Conservation (phyloP, 2,329 filamentous ascomycete species). For the Acrocalymma vagum region DNA sequence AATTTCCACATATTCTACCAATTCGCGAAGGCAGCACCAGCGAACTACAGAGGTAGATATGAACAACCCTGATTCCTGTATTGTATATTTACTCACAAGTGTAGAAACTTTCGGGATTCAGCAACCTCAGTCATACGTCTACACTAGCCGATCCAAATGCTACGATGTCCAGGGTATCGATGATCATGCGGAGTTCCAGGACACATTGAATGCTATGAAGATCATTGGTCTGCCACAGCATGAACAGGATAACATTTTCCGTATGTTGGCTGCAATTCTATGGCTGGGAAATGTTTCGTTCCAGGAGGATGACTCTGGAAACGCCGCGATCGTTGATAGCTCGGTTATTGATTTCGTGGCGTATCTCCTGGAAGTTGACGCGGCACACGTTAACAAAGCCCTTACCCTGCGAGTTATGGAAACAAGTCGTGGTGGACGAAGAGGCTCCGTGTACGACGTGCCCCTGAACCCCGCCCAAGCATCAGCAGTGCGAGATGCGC, state of each 20-base stretch:
- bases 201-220: conserved; percentile 93
- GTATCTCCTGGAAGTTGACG: conserved; percentile 88
- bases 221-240: conserved; percentile 86
- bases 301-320: conserved; percentile 85
- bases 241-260: conserved; percentile 96
- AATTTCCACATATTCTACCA: conserved; percentile 99
- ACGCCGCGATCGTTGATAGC: conserved; percentile 85
- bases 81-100: conserved; percentile 18
- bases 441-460: conserved; percentile 74
- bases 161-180: conserved; percentile 94
- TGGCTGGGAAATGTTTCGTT: conserved; percentile 97
- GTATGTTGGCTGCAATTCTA: conserved; percentile 88
- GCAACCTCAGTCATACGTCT: conserved; percentile 89
- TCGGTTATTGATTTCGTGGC: conserved; percentile 95
- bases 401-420: conserved; percentile 89
- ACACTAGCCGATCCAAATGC: conserved; percentile 94
- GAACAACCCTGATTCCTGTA: not conserved
- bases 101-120: conserved; percentile 86
- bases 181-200: conserved; percentile 85
- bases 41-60: conserved; percentile 72
- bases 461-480: conserved; percentile 91
- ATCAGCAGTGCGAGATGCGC: conserved; percentile 83
- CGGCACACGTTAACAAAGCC: conserved; percentile 81
- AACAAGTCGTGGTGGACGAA: conserved; percentile 70
- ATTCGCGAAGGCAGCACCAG: conserved; percentile 93